Evolutionary conservation across 2,329 filamentous ascomycete genomes (phyloP).

Genomic region (Phyllosticta citribraziliensis): DNA sequence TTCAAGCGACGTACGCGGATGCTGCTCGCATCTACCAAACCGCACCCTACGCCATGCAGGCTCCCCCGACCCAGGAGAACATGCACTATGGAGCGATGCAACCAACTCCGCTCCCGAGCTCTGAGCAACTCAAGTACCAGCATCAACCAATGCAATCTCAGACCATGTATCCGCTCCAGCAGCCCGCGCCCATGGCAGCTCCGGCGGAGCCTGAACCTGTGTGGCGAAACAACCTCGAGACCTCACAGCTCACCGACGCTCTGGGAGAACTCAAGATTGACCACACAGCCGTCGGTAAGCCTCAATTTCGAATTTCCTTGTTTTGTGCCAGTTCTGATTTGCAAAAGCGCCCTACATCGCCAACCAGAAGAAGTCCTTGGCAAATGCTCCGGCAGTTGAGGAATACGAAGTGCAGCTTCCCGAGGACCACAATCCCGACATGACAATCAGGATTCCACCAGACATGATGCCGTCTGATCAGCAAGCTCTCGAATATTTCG

Average conservation of each 20-base stretch:
- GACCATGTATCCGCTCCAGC: constrained; percentile 24
- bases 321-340: constrained; percentile 12
- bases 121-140: constrained; percentile 25
- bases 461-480: constrained; percentile 88
- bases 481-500: constrained; percentile 72
- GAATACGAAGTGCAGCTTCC: constrained; percentile 65
- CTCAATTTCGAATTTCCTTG: constrained; percentile 6
- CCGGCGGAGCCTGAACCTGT: constrained; percentile 41
- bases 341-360: constrained; percentile 71
- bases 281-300: constrained; percentile 71
- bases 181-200: constrained; percentile 21
- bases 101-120: constrained; percentile 20
- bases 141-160: constrained; percentile 13
- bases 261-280: constrained; percentile 82
- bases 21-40: constrained; percentile 25
- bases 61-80: constrained; percentile 18
- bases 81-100: constrained; percentile 29
- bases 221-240: constrained; percentile 32
- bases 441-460: constrained; percentile 77
- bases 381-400: constrained; percentile 55
- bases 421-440: constrained; percentile 57
- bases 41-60: constrained; percentile 25
- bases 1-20: constrained; percentile 19
- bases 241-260: constrained; percentile 63
- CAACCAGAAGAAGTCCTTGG: constrained; percentile 46